Evolutionary conservation across 805 yeast species (phyloP).

Genomic region (Starmerella lactis-condensi): DNA sequence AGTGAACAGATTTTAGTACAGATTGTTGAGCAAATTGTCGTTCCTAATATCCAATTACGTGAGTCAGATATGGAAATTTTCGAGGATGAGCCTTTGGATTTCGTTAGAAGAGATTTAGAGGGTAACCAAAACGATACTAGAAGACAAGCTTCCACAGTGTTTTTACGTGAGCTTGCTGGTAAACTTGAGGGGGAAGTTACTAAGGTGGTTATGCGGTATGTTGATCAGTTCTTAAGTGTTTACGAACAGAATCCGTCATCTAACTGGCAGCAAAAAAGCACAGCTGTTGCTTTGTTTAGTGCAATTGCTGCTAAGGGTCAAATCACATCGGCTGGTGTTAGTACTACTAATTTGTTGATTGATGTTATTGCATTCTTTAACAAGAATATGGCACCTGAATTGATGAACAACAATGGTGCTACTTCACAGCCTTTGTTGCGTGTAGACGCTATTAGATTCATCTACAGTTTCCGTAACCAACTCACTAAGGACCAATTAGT

Average conservation of each 20-base stretch:
- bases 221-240: conserved; percentile 42
- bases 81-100: conserved; percentile 94
- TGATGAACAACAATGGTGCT: conserved; percentile 30
- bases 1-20: conserved; percentile 47
- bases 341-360: conserved; percentile 64
- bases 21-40: conserved; percentile 60
- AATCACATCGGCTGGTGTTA: conserved; percentile 69
- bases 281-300: conserved; percentile 69
- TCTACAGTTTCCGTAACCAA: conserved; percentile 80
- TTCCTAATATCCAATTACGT: conserved; percentile 76
- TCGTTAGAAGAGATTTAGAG: conserved; percentile 79
- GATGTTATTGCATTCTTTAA: conserved; percentile 79
- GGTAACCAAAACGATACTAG: conserved; percentile 89
- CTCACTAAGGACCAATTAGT: conserved; percentile 66
- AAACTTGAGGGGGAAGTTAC: conserved; percentile 61
- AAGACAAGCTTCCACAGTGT: conserved; percentile 82
- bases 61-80: conserved; percentile 80
- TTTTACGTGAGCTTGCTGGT: conserved; percentile 67
- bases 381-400: conserved; percentile 63
- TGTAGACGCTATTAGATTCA: conserved; percentile 84
- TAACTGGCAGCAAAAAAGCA: conserved; percentile 74
- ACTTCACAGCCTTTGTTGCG: conserved; percentile 49
- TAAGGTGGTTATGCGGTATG: conserved; percentile 51
- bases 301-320: conserved; percentile 84
- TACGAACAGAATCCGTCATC: conserved; percentile 28